Base-by-base conservation (phyloP, 345 rosid species). In the Melaleuca quinquenervia region DNA sequence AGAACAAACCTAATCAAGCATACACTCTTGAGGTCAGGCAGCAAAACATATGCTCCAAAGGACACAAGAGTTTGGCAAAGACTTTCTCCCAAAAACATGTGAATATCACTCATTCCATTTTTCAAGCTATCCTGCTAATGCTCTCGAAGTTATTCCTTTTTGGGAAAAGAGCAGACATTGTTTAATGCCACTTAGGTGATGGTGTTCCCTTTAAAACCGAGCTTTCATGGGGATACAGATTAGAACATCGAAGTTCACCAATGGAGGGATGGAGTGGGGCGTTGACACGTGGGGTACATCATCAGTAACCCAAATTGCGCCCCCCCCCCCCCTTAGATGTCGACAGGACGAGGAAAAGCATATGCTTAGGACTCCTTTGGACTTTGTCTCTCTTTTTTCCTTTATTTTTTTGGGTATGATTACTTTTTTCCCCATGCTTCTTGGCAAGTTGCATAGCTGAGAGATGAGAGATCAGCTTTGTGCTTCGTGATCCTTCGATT, bases 301-400 rank as follows among this genome's bases (percentile, higher is more conserved):
- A 82, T 84, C 32, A 85, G 87, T 62, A 82, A 84, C 84, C 87
- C 89, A 50, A 70, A 80, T 82, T 8, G 78, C n/a, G n/a, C n/a
- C n/a, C n/a, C n/a, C n/a, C n/a, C n/a, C n/a, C n/a, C 53, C 32
- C 85, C 85, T 80, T 82, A 6, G 82, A 3, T 55, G 48, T 41
- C 41, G 76, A 41, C 48, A 58, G 20, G n/a, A 85, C 12, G 91
- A 92, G 91, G 87, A 90, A 91, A 88, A 45, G 83, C 85, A 90
- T 80, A 90, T 64, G 92, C 88, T 88, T 86, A 86, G 89, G 90
- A 89, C 85, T 89, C 89, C 87, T 70, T 83, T 55, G 62, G 82
- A 84, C 50, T 70, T 60, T 58, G 41, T 15, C 58, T 2, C 3
- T 10, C n/a, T 62, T 26, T 49, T 15, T 3, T 29, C 14, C 7